Evolutionary conservation across 306 rosid species (phyloP).

Genomic region (Acacia confusa): DNA sequence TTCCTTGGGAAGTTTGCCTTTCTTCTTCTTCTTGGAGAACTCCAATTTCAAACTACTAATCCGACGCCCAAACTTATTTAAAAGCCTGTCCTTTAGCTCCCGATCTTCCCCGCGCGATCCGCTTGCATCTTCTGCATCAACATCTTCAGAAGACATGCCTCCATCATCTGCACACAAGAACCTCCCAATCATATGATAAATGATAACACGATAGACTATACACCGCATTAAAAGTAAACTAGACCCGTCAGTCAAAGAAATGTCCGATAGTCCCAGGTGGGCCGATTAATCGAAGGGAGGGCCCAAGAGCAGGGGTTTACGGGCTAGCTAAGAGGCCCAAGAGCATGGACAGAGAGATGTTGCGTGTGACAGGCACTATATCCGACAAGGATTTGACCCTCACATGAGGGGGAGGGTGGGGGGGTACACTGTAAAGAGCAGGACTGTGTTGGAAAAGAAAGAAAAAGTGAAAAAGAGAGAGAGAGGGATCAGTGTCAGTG

Average conservation of each 20-base stretch:
- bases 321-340: not conserved
- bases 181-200: not conserved
- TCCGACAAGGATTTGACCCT: constrained; percentile 34
- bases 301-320: not conserved
- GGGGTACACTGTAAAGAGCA: constrained; percentile 3
- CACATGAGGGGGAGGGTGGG: not conserved
- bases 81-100: constrained; percentile 78
- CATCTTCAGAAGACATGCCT: constrained; percentile 70
- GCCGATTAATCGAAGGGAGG: not conserved
- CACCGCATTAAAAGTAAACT: not conserved
- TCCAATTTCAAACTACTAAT: constrained; percentile 77
- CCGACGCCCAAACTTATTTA: constrained; percentile 84
- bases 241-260: too few relatives aligned
- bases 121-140: constrained; percentile 55
- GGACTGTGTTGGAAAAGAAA: not conserved
- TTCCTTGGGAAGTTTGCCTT: constrained; percentile 92
- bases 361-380: constrained; percentile 9
- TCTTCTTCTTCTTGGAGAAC: constrained; percentile 89
- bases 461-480: not conserved
- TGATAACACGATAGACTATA: too few relatives aligned
- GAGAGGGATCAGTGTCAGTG: constrained; percentile 34
- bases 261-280: not conserved
- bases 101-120: constrained; percentile 62
- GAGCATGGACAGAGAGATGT: not conserved
- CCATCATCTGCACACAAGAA: constrained; percentile 60